Evolutionary conservation across 192 early-diverging fungal species (phyloP).

Genomic region (Coemansia furcata): DNA sequence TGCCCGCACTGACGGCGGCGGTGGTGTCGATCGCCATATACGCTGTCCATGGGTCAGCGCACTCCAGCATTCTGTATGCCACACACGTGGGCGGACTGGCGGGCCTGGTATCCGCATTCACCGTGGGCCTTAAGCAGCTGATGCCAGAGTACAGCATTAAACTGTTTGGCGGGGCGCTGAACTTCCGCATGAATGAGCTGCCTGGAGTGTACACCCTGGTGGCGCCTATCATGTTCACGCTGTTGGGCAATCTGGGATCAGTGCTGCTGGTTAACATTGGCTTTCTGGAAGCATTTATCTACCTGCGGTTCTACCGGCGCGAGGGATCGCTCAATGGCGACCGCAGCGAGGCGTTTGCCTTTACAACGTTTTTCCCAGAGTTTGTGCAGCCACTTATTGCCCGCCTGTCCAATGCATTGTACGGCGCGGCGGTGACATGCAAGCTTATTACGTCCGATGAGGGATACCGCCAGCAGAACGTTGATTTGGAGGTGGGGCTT

Average conservation of each 20-base stretch:
- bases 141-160: conserved; percentile 83
- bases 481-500: conserved; percentile 13
- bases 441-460: conserved; percentile 37
- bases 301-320: conserved; percentile 80
- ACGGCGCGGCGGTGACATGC: conserved; percentile 26
- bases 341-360: conserved; percentile 85
- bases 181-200: conserved; percentile 60
- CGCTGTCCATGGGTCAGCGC: conserved; percentile 5
- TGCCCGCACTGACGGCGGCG: conserved; percentile 51
- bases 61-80: conserved; percentile 21
- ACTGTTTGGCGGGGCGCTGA: conserved; percentile 60
- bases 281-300: conserved; percentile 73
- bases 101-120: conserved; percentile 67
- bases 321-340: conserved; percentile 82
- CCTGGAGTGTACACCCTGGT: conserved; percentile 42
- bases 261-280: conserved; percentile 74
- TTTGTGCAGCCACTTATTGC: conserved; percentile 33
- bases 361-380: conserved; percentile 90
- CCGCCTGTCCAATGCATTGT: conserved; percentile 18
- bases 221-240: conserved; percentile 34
- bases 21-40: conserved; percentile 7
- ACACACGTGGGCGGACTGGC: conserved; percentile 65
- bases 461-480: conserved; percentile 38
- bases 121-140: conserved; percentile 86
- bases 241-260: conserved; percentile 33